A percentile compares a stretch with the other conserved stretches of the same genome.
Evolutionary conservation across 768 basidiomycete genomes (phyloP).

Genomic region (Mycena leptocephala): DNA sequence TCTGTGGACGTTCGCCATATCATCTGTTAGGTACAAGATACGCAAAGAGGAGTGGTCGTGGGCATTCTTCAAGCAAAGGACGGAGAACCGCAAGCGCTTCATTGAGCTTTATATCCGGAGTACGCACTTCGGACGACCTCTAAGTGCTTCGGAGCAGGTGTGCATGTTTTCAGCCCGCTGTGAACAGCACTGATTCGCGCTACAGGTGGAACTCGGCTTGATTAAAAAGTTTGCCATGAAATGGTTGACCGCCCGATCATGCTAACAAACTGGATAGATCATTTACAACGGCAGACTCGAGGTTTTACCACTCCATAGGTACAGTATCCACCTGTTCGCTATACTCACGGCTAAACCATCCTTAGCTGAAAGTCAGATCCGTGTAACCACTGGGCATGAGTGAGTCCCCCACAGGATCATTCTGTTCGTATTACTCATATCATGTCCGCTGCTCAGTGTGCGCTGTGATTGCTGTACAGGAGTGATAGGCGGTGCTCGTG

Average conservation of each 20-base stretch:
- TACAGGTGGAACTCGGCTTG: slow-evolving; percentile 34
- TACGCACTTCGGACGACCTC: slow-evolving; percentile 36
- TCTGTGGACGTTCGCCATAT: slow-evolving; percentile 51
- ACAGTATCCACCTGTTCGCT: too few species aligned
- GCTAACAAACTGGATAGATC: slow-evolving; percentile 2
- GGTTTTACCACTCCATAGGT: slow-evolving; percentile 41
- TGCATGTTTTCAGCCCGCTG: too few species aligned
- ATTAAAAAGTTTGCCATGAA: slow-evolving; percentile 19
- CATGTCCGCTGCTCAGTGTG: not conserved
- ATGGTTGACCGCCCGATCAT: not conserved
- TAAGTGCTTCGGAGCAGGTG: slow-evolving; percentile 2
- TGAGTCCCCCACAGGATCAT: slow-evolving; percentile 26
- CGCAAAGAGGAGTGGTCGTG: slow-evolving; percentile 47
- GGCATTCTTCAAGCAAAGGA: slow-evolving; percentile 48
- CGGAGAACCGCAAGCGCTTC: slow-evolving; percentile 45
- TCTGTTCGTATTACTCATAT: not conserved
- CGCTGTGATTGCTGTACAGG: slow-evolving; percentile 34
- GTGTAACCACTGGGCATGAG: slow-evolving; percentile 40
- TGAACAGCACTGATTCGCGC: not conserved
- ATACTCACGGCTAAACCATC: too few species aligned
- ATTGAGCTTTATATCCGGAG: slow-evolving; percentile 46
- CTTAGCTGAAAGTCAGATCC: slow-evolving; percentile 38
- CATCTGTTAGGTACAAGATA: slow-evolving; percentile 38
- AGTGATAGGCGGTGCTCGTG: slow-evolving; percentile 28
- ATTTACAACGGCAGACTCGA: slow-evolving; percentile 38